These are phyloP conservation scores for Gentiana straminea DNA, from an alignment of 257 asterid species.

Conservation along the genomic window DNA sequence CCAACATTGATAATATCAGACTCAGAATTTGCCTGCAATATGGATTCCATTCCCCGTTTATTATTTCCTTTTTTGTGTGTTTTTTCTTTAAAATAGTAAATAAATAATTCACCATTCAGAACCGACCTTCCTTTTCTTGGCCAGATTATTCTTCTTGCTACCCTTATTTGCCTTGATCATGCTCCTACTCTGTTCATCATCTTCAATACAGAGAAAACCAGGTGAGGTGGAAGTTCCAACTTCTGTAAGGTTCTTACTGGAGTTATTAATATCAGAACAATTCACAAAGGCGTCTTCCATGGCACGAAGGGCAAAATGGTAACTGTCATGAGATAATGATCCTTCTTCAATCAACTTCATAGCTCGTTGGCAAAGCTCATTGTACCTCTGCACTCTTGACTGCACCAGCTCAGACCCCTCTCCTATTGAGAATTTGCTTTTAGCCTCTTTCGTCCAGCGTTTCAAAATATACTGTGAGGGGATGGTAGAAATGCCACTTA, in stretches of 20 bases:
- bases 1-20: conserved; percentile 56
- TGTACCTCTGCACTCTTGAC: conserved; percentile 72
- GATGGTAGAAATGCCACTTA: conserved; percentile 60
- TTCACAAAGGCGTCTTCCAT: conserved; percentile 74
- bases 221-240: conserved; percentile 65
- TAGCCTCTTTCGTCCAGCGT: conserved; percentile 91
- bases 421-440: conserved; percentile 38
- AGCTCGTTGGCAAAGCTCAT: conserved; percentile 69
- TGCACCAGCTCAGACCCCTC: conserved; percentile 63
- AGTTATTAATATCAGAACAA: conserved; percentile 56
- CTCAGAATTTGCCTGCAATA: conserved; percentile 65
- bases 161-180: conserved; percentile 60
- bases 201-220: conserved; percentile 67
- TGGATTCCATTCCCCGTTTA: conserved; percentile 2
- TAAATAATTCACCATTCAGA: conserved; percentile 2
- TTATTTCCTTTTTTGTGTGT: background rate
- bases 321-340: conserved; percentile 81
- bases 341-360: conserved; percentile 86
- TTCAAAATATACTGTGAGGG: conserved; percentile 76
- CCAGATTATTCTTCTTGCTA: conserved; percentile 41
- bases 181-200: conserved; percentile 66
- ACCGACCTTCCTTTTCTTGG: conserved; percentile 85
- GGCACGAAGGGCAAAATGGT: conserved; percentile 46
- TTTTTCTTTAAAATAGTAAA: background rate
- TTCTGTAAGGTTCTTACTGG: conserved; percentile 55